Evolutionary conservation across 2,329 filamentous ascomycete genomes (phyloP).

Genomic region (Fusarium sp.): DNA sequence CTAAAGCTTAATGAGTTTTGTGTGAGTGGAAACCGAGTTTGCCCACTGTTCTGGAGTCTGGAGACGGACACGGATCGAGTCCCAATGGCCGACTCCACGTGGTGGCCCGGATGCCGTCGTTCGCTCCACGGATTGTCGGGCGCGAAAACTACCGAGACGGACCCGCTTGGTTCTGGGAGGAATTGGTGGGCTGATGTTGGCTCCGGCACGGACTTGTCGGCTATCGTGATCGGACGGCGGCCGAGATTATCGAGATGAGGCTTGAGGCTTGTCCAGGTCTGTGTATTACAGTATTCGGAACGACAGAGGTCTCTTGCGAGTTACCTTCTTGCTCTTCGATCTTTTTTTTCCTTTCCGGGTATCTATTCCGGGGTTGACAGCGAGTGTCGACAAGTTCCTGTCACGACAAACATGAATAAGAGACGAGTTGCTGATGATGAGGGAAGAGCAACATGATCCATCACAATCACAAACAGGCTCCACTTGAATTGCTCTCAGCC

Average conservation of each 20-base stretch:
- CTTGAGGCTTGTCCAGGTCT: neutral
- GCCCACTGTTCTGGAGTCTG: slow-evolving; percentile 4
- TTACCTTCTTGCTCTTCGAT: neutral
- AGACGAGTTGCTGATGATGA: neutral
- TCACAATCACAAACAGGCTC: neutral
- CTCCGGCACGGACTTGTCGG: slow-evolving; percentile 1
- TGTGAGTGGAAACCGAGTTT: neutral
- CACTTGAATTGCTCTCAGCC: neutral
- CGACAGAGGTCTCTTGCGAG: neutral
- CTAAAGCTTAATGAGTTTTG: neutral
- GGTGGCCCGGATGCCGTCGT: slow-evolving; percentile 22
- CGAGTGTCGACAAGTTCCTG: neutral
- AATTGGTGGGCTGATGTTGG: neutral
- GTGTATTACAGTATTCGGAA: neutral
- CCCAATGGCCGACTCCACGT: slow-evolving; percentile 41
- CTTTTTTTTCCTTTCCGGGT: neutral
- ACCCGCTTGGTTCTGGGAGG: neutral
- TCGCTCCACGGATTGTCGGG: slow-evolving; percentile 13
- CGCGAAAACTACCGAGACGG: slow-evolving; percentile 5
- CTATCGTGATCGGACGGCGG: neutral
- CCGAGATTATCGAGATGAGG: neutral
- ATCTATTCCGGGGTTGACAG: neutral
- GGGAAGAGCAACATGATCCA: neutral
- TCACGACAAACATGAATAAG: neutral
- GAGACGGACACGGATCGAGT: slow-evolving; percentile 19